Conservation (phyloP, 768 basidiomycete genomes). For the Porphyrellus cyaneotinctus region DNA sequence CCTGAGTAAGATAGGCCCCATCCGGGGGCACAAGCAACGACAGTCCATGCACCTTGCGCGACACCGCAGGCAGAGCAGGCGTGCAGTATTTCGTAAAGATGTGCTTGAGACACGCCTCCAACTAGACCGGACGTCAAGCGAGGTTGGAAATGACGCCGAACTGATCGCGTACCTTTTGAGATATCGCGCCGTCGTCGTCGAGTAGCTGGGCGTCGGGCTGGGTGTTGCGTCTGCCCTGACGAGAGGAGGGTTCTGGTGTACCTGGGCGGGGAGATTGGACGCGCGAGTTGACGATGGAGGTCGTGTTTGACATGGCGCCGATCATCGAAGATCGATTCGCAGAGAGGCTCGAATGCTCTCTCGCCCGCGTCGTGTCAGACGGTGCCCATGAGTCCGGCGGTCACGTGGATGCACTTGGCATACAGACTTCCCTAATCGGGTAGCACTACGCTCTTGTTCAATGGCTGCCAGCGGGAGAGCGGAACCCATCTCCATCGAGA, state of each 20-base stretch:
- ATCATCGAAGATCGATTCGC: constrained; percentile 21
- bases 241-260: constrained; percentile 58
- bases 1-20: constrained; percentile 52
- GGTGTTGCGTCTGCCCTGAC: constrained; percentile 55
- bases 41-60: constrained; percentile 19
- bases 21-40: constrained; percentile 44
- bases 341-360: neutral
- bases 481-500: constrained; percentile 86
- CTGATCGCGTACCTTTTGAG: constrained; percentile 46
- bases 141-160: neutral
- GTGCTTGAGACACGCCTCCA: constrained; percentile 66
- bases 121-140: constrained; percentile 33
- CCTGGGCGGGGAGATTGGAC: constrained; percentile 51
- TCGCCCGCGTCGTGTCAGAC: constrained; percentile 23
- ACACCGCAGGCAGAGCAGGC: constrained; percentile 31
- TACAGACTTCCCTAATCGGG: constrained; percentile 14
- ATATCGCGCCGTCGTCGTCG: constrained; percentile 67
- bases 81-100: constrained; percentile 79
- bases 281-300: constrained; percentile 16
- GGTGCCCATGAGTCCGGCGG: constrained; percentile 13
- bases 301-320: constrained; percentile 4
- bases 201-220: constrained; percentile 52
- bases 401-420: constrained; percentile 16
- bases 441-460: constrained; percentile 5
- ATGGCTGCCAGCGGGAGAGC: constrained; percentile 42